These are phyloP conservation scores for Poronia punctata DNA, from an alignment of 495 filamentous ascomycete species.

Conservation along the genomic window DNA sequence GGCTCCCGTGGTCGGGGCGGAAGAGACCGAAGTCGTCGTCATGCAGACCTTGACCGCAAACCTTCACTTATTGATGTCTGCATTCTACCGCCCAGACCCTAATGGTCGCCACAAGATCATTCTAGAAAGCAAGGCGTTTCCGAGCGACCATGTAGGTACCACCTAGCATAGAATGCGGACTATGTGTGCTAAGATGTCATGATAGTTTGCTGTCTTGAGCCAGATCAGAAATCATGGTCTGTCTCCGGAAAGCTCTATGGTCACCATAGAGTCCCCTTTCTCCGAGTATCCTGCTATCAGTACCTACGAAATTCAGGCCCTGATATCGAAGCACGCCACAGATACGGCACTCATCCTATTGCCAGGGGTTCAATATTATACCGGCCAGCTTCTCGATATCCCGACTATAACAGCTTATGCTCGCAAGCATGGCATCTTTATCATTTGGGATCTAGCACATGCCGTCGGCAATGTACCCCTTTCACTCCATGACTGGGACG, in stretches of 20 bases:
- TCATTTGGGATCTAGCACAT: conserved; percentile 95
- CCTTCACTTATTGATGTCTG: conserved; percentile 82
- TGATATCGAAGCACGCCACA: conserved; percentile 69
- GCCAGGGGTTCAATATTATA: conserved; percentile 92
- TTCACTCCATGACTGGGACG: conserved; percentile 81
- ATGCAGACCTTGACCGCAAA: conserved; percentile 95
- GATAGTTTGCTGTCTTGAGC: conserved; percentile 78
- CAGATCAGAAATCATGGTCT: conserved; percentile 77
- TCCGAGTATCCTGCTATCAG: conserved; percentile 49
- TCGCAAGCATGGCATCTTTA: conserved; percentile 63
- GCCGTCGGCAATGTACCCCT: conserved; percentile 87
- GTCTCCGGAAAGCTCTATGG: conserved; percentile 60
- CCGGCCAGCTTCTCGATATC: conserved; percentile 86
- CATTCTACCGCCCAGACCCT: conserved; percentile 76
- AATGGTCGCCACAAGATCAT: conserved; percentile 79
- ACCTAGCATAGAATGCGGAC: not conserved
- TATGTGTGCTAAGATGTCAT: conserved; percentile 8
- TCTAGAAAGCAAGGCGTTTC: conserved; percentile 89
- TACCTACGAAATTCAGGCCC: conserved; percentile 65
- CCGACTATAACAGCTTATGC: conserved; percentile 74
- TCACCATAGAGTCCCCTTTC: conserved; percentile 59
- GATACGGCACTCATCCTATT: conserved; percentile 76
- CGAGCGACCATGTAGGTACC: conserved; percentile 67
- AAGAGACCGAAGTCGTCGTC: conserved; percentile 71
- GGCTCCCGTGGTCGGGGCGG: conserved; percentile 80